Evolutionary conservation across 306 rosid genomes (phyloP).

Genomic region (Vigna hirtella): DNA sequence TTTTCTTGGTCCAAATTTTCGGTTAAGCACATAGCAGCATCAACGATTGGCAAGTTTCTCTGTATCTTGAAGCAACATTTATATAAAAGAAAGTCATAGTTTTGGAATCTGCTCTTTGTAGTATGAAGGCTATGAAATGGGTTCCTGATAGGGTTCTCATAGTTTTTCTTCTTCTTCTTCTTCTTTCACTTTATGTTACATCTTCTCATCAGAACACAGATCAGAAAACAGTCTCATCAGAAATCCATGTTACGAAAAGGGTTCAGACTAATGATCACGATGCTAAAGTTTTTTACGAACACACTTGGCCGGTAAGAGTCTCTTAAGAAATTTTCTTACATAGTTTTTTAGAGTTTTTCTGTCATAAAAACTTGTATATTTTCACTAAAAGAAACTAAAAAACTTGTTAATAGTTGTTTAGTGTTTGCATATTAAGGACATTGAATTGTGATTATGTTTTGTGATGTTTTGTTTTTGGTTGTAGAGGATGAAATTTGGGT

Average conservation of each 20-base stretch:
- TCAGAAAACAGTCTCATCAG: constrained; percentile 45
- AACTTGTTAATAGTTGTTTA: no score
- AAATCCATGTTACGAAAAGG: constrained; percentile 34
- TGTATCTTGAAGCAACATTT: constrained; percentile 18
- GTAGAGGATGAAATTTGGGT: constrained; percentile 78
- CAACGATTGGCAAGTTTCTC: not conserved
- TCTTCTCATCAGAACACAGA: constrained; percentile 47
- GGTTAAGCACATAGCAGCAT: not conserved
- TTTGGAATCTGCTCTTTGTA: constrained; percentile 20
- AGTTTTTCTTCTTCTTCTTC: constrained; percentile 46
- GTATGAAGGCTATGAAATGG: constrained; percentile 40
- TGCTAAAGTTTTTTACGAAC: constrained; percentile 56
- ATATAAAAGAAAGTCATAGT: not conserved
- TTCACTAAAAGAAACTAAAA: no score
- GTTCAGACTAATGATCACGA: constrained; percentile 39
- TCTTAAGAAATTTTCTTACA: no score
- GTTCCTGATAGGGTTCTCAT: constrained; percentile 43
- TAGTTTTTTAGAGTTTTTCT: not conserved
- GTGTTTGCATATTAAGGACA: not conserved
- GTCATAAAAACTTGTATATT: no score
- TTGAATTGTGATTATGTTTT: not conserved
- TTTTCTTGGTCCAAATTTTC: not conserved
- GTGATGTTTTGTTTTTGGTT: not conserved
- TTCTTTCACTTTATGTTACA: constrained; percentile 49
- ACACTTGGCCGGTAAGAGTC: constrained; percentile 80